Evolutionary conservation across 345 rosid genomes (phyloP).

Genomic region (Lenwebbia sp.): DNA sequence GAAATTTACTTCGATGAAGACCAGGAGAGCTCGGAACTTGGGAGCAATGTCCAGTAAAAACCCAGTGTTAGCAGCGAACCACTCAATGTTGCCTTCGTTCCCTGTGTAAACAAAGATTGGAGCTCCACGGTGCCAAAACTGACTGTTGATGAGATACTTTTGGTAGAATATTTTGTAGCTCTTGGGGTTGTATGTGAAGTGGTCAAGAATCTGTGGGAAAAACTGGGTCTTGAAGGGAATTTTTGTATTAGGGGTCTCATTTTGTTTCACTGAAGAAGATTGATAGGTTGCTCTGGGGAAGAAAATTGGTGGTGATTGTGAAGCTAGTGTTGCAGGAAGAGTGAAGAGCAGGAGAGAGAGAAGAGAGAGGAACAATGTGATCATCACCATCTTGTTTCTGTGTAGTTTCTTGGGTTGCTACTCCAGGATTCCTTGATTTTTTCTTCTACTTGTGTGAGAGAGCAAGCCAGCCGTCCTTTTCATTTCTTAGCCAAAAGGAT

Average conservation of each 20-base stretch:
- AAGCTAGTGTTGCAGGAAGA: background rate
- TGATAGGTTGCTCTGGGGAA: constrained; percentile 16
- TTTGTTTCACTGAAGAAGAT: constrained; percentile 14
- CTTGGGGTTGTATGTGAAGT: constrained; percentile 48
- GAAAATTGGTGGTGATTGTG: constrained; percentile 15
- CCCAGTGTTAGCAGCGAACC: constrained; percentile 80
- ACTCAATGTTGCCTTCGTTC: constrained; percentile 77
- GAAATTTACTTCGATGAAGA: constrained; percentile 58
- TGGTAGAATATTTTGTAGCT: constrained; percentile 53
- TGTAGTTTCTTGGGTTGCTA: background rate
- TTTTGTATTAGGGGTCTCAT: constrained; percentile 7
- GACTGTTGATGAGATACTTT: constrained; percentile 53
- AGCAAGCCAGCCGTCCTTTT: background rate
- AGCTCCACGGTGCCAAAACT: constrained; percentile 42
- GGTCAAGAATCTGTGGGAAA: constrained; percentile 70
- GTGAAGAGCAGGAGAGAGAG: constrained; percentile 8
- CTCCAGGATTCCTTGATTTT: background rate
- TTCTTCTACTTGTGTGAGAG: rapidly evolving
- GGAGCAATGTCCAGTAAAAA: constrained; percentile 79
- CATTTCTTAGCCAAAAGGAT: background rate
- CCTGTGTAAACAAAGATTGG: constrained; percentile 75
- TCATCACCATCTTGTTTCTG: background rate
- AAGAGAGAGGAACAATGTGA: constrained; percentile 7
- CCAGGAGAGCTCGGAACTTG: constrained; percentile 61
- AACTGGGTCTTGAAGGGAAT: constrained; percentile 36